Evolutionary conservation across 2,329 filamentous ascomycete genomes (phyloP), one percentile per base, ranked within the genome.

Genomic region (Epichloe baconii): DNA sequence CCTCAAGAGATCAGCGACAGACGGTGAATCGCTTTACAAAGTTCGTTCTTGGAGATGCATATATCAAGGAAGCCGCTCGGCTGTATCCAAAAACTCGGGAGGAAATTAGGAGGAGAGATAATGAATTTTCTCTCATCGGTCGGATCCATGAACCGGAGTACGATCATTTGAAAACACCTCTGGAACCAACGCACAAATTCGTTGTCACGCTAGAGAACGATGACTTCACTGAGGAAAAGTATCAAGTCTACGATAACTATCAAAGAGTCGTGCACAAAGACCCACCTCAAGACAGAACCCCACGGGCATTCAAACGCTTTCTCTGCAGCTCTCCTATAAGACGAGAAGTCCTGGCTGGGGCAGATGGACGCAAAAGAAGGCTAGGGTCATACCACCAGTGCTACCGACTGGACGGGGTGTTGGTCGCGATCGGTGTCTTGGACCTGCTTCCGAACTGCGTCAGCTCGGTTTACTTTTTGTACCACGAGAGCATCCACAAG

Each of bases 381-480:
- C 67, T 90, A 0, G 87, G 87, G 15, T 88, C 85, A 2, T 91
- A 80, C 59, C 87, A 93, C 59, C 86, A 91, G 62, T 89, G 85
- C 68, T 91, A 90, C 63, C 77, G 86, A 34, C 71, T 93, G 3
- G 85, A 93, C 60, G 86, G 85, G 21, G 74, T 79, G 47, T 72
- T 93, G 14, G 79, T 91, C 23, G 87, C 87, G 2, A 76, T 93
- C 56, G 83, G 83, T 0, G 83, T 93, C 1, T 70, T 93, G 5
- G 87, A 93, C 62, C 72, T 93, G 8, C 71, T 93, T 1, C 87
- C 87, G 0, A 72, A 87, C 52, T 83, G 80, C 57, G 84, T 93
- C 47, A 90, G 86, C 59, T 84, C 84, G 4, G 87, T 93, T 11
- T 93, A 93, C 67, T 88, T 93, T 62, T 68, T 93, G 54, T 93